Conservation (phyloP, 306 rosid species). For the Calophaca sinica region DNA sequence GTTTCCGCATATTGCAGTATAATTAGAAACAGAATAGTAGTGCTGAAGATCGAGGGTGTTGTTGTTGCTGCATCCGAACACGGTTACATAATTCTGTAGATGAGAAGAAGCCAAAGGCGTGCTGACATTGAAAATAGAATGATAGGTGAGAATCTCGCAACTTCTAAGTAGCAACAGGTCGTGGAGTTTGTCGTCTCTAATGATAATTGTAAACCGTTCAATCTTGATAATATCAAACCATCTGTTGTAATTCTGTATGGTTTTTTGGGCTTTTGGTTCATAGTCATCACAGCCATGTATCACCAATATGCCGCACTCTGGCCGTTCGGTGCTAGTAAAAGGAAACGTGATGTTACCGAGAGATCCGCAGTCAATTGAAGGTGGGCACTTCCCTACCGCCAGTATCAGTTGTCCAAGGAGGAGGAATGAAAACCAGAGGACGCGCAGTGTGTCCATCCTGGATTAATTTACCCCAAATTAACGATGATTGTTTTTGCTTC, state of each 20-base stretch:
- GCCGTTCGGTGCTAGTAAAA: conserved; percentile 8
- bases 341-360: conserved; percentile 33
- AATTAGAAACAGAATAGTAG: conserved; percentile 2
- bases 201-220: neutral
- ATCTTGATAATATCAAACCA: conserved; percentile 6
- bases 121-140: neutral
- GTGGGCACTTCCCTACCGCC: neutral
- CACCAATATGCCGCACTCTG: conserved; percentile 20
- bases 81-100: neutral
- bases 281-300: conserved; percentile 27
- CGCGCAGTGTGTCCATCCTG: neutral
- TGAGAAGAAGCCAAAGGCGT: conserved; percentile 11
- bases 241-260: neutral
- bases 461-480: neutral
- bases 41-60: neutral
- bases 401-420: neutral
- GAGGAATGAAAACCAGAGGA: neutral
- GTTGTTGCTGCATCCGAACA: conserved; percentile 32
- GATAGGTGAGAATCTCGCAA: neutral
- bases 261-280: conserved; percentile 10
- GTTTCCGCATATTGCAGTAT: conserved; percentile 3
- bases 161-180: neutral
- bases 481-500: neutral
- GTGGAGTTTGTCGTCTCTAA: neutral
- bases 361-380: conserved; percentile 38